phyloP scores from a whole-genome alignment of 2,329 filamentous ascomycete species.

The Xylaria sp. region DNA sequence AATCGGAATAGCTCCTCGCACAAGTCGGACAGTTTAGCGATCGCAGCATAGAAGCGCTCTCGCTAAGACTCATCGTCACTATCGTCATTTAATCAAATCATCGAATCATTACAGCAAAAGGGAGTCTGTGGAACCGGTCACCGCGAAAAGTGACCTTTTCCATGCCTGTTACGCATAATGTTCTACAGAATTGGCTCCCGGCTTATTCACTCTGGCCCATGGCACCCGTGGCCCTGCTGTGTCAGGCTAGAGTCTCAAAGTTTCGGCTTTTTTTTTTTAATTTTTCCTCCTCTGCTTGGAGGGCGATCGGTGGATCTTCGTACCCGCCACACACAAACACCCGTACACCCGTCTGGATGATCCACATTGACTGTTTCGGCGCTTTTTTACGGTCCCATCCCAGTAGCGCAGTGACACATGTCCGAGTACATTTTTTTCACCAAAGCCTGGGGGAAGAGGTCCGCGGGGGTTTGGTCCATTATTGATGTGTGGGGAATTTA shows the following conservation, averaged over 20 bases:
- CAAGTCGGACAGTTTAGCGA: slow-evolving; percentile 19
- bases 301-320: slow-evolving; percentile 17
- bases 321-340: slow-evolving; percentile 20
- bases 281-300: slow-evolving; percentile 10
- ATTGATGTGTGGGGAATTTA: slow-evolving; percentile 19
- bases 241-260: slow-evolving; percentile 13
- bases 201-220: slow-evolving; percentile 8
- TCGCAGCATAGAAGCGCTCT: slow-evolving; percentile 12
- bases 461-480: neutral
- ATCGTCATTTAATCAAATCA: neutral
- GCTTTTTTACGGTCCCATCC: slow-evolving; percentile 21
- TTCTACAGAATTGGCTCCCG: slow-evolving; percentile 24
- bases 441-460: neutral
- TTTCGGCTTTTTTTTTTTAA: neutral
- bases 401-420: slow-evolving; percentile 35
- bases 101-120: neutral
- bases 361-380: slow-evolving; percentile 33
- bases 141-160: neutral
- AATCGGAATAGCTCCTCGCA: slow-evolving; percentile 30
- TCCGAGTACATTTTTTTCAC: slow-evolving; percentile 20
- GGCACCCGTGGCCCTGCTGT: slow-evolving; percentile 4
- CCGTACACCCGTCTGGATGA: slow-evolving; percentile 20
- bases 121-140: neutral
- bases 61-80: neutral
- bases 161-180: slow-evolving; percentile 17